These are phyloP conservation scores for Stylosanthes scabra DNA, from an alignment of 331 rosid genomes.

Conservation along the genomic window DNA sequence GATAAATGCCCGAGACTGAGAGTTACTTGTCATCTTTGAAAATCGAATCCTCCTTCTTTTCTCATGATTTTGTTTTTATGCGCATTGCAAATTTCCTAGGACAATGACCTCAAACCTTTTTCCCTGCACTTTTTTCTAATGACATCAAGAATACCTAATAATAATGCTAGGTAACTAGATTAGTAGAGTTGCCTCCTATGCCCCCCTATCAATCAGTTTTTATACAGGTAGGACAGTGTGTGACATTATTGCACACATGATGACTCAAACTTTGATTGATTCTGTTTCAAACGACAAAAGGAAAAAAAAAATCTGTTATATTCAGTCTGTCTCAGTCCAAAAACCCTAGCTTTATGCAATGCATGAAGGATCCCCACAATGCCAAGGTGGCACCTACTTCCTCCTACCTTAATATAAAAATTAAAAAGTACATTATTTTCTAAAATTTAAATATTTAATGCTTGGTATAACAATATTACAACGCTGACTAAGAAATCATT, in stretches of 20 bases:
- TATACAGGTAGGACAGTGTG: slow-evolving; percentile 12
- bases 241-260: slow-evolving; percentile 10
- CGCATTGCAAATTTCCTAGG: not conserved
- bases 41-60: not conserved
- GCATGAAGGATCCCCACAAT: slow-evolving; percentile 2
- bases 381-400: slow-evolving; percentile 1
- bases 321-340: not conserved
- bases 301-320: slow-evolving; percentile 1
- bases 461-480: no score
- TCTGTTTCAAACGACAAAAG: slow-evolving; percentile 16
- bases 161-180: not conserved
- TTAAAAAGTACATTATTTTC: no score
- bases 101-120: slow-evolving; percentile 27
- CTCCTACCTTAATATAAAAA: no score
- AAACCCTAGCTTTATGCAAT: not conserved
- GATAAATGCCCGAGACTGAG: not conserved
- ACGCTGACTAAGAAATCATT: no score
- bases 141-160: slow-evolving; percentile 19
- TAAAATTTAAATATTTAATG: no score
- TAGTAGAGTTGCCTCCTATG: not conserved
- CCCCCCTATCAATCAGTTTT: not conserved
- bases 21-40: not conserved
- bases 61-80: not conserved
- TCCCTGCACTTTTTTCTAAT: not conserved
- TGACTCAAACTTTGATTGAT: slow-evolving; percentile 10